A percentile compares a stretch with the other conserved stretches of the same genome.
phyloP scores from a whole-genome alignment of 441 rosid species.

The Gossypium gossypioides region DNA sequence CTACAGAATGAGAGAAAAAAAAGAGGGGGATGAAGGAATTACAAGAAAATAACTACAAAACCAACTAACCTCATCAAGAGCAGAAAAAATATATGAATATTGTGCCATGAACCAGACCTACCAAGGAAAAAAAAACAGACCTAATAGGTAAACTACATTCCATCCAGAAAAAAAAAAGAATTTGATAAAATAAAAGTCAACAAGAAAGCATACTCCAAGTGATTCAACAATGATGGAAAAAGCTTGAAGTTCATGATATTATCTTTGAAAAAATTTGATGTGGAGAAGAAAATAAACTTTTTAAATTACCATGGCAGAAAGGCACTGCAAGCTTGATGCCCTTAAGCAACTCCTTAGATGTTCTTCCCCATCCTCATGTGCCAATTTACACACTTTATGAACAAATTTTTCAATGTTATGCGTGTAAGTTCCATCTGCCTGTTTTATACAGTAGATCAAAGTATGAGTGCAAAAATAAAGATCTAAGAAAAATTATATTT shows the following conservation, averaged over 20 bases:
- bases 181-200: background rate
- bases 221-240: background rate
- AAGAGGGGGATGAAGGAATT: background rate
- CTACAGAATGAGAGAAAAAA: background rate
- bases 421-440: slow-evolving; percentile 75
- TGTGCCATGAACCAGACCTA: slow-evolving; percentile 94
- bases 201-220: background rate
- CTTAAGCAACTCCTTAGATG: slow-evolving; percentile 36
- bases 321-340: slow-evolving; percentile 86
- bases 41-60: background rate
- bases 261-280: background rate
- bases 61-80: slow-evolving; percentile 63
- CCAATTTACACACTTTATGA: slow-evolving; percentile 58
- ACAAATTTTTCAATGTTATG: slow-evolving; percentile 76
- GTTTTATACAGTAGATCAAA: slow-evolving; percentile 23
- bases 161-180: background rate
- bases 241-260: background rate
- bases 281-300: background rate
- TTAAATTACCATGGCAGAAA: slow-evolving; percentile 76
- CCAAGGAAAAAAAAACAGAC: slow-evolving; percentile 15
- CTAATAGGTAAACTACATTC: background rate
- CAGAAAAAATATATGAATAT: slow-evolving; percentile 60
- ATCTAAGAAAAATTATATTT: background rate
- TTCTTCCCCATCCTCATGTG: slow-evolving; percentile 49
- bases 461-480: background rate